phyloP scores from a whole-genome alignment of 164 flowering plant species.

The Magnolia changhungtana region DNA sequence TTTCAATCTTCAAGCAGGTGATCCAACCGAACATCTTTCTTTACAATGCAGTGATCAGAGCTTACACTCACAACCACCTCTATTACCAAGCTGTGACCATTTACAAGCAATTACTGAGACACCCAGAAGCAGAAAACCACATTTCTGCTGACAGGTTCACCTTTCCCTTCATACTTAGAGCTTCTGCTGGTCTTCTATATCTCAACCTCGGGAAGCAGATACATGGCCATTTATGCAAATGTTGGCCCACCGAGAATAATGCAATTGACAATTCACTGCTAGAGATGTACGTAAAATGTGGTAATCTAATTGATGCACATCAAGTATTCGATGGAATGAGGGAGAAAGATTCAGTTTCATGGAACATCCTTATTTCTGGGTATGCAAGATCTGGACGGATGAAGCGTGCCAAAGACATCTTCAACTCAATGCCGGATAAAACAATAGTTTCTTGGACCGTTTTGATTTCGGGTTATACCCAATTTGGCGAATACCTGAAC shows the following conservation, averaged over 20 bases:
- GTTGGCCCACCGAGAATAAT: slow-evolving; percentile 30
- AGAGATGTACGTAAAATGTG: slow-evolving; percentile 65
- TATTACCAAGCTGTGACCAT: slow-evolving; percentile 15
- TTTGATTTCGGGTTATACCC: slow-evolving; percentile 48
- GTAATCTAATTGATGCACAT: slow-evolving; percentile 36
- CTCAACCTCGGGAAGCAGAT: slow-evolving; percentile 48
- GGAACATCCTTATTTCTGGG: slow-evolving; percentile 67
- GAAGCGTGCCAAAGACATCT: slow-evolving; percentile 40
- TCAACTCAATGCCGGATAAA: slow-evolving; percentile 46
- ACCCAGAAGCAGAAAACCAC: slow-evolving; percentile 10
- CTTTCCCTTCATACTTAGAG: slow-evolving; percentile 58
- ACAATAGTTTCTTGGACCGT: slow-evolving; percentile 59
- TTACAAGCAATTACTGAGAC: slow-evolving; percentile 47
- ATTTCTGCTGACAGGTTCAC: slow-evolving; percentile 58
- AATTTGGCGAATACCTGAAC: slow-evolving; percentile 31
- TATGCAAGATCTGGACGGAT: slow-evolving; percentile 53
- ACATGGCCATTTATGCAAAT: slow-evolving; percentile 57
- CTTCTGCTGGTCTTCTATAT: slow-evolving; percentile 40
- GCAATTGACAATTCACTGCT: slow-evolving; percentile 48
- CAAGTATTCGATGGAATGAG: slow-evolving; percentile 59
- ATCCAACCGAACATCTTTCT: slow-evolving; percentile 54
- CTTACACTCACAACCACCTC: slow-evolving; percentile 39
- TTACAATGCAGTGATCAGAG: slow-evolving; percentile 60
- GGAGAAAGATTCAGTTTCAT: slow-evolving; percentile 57
- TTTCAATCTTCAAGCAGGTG: slow-evolving; percentile 44